Conservation (phyloP, 768 basidiomycete species). For the Leucocoprinus leucothites region DNA sequence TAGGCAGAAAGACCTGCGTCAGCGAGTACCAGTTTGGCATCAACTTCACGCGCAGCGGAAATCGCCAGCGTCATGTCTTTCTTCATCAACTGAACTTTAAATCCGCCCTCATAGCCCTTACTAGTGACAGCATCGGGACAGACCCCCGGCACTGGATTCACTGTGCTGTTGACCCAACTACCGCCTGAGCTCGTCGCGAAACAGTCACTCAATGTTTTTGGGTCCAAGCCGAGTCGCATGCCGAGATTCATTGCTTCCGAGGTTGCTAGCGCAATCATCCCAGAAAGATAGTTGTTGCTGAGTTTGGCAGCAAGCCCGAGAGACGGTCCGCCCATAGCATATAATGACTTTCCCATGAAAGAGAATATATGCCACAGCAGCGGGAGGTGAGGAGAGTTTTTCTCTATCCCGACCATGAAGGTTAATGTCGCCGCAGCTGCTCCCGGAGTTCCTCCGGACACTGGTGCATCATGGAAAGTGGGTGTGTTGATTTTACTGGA, state of each 20-base stretch:
- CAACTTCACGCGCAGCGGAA: slow-evolving; percentile 32
- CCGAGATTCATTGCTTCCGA: slow-evolving; percentile 44
- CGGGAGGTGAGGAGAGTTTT: slow-evolving; percentile 29
- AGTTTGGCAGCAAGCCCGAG: slow-evolving; percentile 42
- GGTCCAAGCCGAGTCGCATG: slow-evolving; percentile 40
- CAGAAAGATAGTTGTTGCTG: slow-evolving; percentile 42
- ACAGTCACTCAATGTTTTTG: slow-evolving; percentile 33
- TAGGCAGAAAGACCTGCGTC: slow-evolving; percentile 36
- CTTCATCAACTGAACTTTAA: slow-evolving; percentile 45
- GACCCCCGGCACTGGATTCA: slow-evolving; percentile 44
- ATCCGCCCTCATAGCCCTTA: slow-evolving; percentile 39
- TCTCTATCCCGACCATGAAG: slow-evolving; percentile 35
- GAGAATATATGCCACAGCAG: slow-evolving; percentile 30
- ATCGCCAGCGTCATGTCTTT: slow-evolving; percentile 40
- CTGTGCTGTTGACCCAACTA: slow-evolving; percentile 38
- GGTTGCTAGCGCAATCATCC: slow-evolving; percentile 38
- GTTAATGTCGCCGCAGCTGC: slow-evolving; percentile 35
- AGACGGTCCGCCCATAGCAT: slow-evolving; percentile 35
- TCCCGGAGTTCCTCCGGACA: slow-evolving; percentile 39
- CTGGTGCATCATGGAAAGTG: slow-evolving; percentile 38
- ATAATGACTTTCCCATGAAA: slow-evolving; percentile 33
- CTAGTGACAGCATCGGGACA: slow-evolving; percentile 41
- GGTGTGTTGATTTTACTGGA: slow-evolving; percentile 19
- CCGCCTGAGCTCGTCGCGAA: slow-evolving; percentile 38
- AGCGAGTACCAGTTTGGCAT: slow-evolving; percentile 37